Percentiles rank a stretch among this genome's conserved stretches.
Conservation (phyloP, 805 yeast species). For the Pichia californica region DNA sequence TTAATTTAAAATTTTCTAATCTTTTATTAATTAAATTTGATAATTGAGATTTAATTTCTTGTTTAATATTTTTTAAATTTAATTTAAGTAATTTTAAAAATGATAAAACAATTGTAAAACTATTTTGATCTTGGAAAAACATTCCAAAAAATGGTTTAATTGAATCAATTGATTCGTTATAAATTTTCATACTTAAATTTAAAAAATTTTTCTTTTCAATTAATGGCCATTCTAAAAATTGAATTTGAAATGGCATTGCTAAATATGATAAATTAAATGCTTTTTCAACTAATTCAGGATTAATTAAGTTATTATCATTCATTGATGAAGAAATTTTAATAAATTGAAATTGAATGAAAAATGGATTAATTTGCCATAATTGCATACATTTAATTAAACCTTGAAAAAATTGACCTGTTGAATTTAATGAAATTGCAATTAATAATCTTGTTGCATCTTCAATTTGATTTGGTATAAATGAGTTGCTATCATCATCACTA, state of each 20-base stretch:
- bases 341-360: conserved; percentile 16
- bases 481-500: not conserved
- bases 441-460: conserved; percentile 8
- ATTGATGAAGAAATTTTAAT: conserved; percentile 8
- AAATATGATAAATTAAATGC: conserved; percentile 22
- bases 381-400: conserved; percentile 24
- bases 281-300: conserved; percentile 18
- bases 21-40: conserved; percentile 10
- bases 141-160: conserved; percentile 10
- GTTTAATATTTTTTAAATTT: conserved; percentile 10
- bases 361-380: conserved; percentile 30
- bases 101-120: conserved; percentile 18
- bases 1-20: conserved; percentile 11
- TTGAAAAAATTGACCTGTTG: conserved; percentile 20
- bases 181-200: conserved; percentile 14
- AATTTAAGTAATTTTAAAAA: conserved; percentile 18
- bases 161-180: conserved; percentile 9
- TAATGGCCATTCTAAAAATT: conserved; percentile 23
- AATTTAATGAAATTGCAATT: conserved; percentile 14
- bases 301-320: conserved; percentile 5
- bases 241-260: conserved; percentile 21
- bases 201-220: conserved; percentile 12
- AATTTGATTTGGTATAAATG: conserved; percentile 10
- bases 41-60: conserved; percentile 12
- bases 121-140: conserved; percentile 18